Evolutionary conservation across 148 eudicot species (phyloP).

Genomic region (Silene conica): DNA sequence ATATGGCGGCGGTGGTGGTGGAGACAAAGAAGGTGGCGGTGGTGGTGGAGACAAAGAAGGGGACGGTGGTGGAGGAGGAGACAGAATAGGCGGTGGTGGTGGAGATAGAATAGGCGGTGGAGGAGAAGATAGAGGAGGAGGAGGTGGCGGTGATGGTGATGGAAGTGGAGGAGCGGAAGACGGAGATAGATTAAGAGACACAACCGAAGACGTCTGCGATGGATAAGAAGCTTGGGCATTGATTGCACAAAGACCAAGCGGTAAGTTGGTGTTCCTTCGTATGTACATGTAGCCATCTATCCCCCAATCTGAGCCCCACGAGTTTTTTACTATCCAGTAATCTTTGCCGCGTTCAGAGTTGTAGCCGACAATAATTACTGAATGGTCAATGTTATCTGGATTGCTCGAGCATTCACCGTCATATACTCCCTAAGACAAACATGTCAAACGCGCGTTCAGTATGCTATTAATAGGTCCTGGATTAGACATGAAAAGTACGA

Average conservation of each 20-base stretch:
- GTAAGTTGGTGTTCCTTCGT: conserved; percentile 31
- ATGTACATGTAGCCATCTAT: conserved; percentile 54
- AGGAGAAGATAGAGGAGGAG: not conserved
- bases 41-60: not conserved
- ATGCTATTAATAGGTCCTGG: no score
- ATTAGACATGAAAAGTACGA: not conserved
- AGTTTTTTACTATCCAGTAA: conserved; percentile 76
- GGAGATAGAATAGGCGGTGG: not conserved
- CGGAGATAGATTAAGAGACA: not conserved
- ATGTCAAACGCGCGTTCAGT: not conserved
- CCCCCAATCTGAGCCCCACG: conserved; percentile 76
- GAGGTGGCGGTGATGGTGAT: not conserved
- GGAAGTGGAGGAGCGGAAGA: not conserved
- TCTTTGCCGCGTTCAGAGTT: conserved; percentile 42
- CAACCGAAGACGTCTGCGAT: conserved; percentile 32
- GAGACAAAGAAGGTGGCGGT: not conserved
- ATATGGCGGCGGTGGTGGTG: not conserved
- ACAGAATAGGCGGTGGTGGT: not conserved
- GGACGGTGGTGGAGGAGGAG: not conserved
- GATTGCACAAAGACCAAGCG: conserved; percentile 55
- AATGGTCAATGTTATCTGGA: conserved; percentile 58
- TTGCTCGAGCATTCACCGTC: conserved; percentile 59
- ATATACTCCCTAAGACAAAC: conserved; percentile 47
- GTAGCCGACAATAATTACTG: conserved; percentile 56
- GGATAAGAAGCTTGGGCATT: conserved; percentile 72